Base-by-base conservation (phyloP, 805 yeast genomes). In the Saturnispora saitoi region DNA sequence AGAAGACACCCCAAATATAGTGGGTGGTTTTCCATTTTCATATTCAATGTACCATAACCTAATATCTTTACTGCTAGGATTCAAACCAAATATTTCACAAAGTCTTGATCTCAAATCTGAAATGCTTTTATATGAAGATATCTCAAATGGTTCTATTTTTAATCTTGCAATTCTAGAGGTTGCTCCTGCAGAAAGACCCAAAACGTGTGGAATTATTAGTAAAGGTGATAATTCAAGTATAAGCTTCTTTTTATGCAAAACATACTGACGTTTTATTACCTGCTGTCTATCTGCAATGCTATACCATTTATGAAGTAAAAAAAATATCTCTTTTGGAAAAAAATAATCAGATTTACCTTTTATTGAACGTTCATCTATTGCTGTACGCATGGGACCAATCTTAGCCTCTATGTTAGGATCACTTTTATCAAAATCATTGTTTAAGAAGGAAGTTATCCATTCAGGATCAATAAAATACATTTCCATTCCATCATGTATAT, bases 361-460 rank as follows among this genome's bases (percentile, higher is more conserved):
- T 55, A 55, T 45, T 5, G 53, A 32, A 50, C 78, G 69, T 32
- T 70, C 62, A 1, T 79, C 79, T 40, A 64, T 63, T 14, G 63
- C 66, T 50, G 71, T 75, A n/a, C 75, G 65, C 15, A 82, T 65
- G 1, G 76, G 75, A 1, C 80, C 80, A 29, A 80, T 49, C 5
- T 58, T 39, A 1, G 36, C 32, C 3, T 51, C 48, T 17, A 64
- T 61, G 19, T 67, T 58, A 8, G 60, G 60, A 2, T 61, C 63
- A 26, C 63, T 53, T 14, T 67, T 55, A 11, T 54, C 50, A 45
- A 58, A 63, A 44, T 65, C 58, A 6, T 60, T 53, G 37, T 66
- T 61, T 26, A 75, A 58, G 48, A 78, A 75, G 4, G 51, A 54
- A 36, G 66, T 61, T 20, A 71, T 62, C 72, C 78, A 80, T 1